A percentile compares a stretch with the other conserved stretches of the same genome.
Conservation (phyloP, 2,329 filamentous ascomycete species). For the Xylaria sp. region DNA sequence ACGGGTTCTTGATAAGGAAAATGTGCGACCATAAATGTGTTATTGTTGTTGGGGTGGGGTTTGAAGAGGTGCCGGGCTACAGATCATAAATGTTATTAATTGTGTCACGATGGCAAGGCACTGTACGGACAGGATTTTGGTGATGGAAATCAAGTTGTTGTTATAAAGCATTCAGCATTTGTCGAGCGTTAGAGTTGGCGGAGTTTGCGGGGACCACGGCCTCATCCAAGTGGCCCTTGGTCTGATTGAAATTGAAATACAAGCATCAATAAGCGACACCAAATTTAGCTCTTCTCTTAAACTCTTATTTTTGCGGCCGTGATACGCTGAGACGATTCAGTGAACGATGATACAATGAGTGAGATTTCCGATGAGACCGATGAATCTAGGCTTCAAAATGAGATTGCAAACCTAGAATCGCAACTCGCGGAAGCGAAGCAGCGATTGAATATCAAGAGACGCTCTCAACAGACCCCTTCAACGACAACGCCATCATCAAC, state of each 20-base stretch:
- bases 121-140: conserved; percentile 25
- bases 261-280: conserved; percentile 21
- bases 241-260: conserved; percentile 22
- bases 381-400: conserved; percentile 55
- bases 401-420: conserved; percentile 69
- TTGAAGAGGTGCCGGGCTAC: neutral
- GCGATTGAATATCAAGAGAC: conserved; percentile 39
- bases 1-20: conserved; percentile 57
- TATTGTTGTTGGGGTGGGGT: too few species aligned
- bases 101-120: conserved; percentile 34
- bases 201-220: conserved; percentile 37
- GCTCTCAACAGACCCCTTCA: neutral
- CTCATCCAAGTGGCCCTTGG: conserved; percentile 26
- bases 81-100: conserved; percentile 13
- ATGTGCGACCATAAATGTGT: conserved; percentile 51
- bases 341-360: conserved; percentile 39
- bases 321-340: neutral
- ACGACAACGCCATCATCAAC: neutral
- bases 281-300: conserved; percentile 8
- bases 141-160: conserved; percentile 23
- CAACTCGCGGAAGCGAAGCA: conserved; percentile 58
- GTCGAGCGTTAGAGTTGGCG: conserved; percentile 33
- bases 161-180: conserved; percentile 24
- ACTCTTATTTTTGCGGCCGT: neutral
- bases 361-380: conserved; percentile 26